Evolutionary conservation across 768 basidiomycete genomes (phyloP), one percentile per base, ranked within the genome.

Genomic region (Trametes elegans): DNA sequence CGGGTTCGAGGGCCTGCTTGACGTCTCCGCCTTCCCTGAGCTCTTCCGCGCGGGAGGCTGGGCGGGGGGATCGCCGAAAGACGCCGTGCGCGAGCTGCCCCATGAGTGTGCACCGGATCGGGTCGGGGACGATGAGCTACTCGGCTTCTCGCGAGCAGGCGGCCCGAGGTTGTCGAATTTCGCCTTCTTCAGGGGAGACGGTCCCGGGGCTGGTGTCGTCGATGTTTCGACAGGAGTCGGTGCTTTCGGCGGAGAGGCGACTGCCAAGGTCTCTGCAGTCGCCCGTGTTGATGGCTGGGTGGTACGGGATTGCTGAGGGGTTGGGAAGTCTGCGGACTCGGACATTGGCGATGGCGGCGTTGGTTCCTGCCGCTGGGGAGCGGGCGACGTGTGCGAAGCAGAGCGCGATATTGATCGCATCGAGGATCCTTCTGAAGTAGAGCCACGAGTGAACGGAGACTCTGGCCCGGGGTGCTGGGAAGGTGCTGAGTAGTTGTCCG

Each of bases 161-260:
- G 31, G 1, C 45, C 48, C 29, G 3, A 29, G 34, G 2, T 26
- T 34, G 3, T 45, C 16, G 2, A 55, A 41, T 46, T 51, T 60
- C 34, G 49, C 38, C 45, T 56, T 60, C 41, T 60, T 60, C 18
- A 49, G 38, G 4, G 59, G 54, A 14, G 59, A 53, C 3, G 49
- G 54, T 13, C 36, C 42, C 14, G 53, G n/a, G 28, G 46, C 19
- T 8, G 21, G 31, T 40, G 29, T 1, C 19, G 19, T 9, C 13
- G 39, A 23, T 19, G 54, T 32, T 5, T n/a, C n/a, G 40, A 34
- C 18, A 39, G 32, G 5, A 38, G 28, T n/a, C 45, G 19, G 9
- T 38, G 36, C 11, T 3, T 11, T 26, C n/a, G 9, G 2, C 28
- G n/a, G n/a, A 47, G 21, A 1, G 38, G 14, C 3, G 29, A 8